Evolutionary conservation across 345 rosid genomes (phyloP).

Genomic region (Brassica nigra): DNA sequence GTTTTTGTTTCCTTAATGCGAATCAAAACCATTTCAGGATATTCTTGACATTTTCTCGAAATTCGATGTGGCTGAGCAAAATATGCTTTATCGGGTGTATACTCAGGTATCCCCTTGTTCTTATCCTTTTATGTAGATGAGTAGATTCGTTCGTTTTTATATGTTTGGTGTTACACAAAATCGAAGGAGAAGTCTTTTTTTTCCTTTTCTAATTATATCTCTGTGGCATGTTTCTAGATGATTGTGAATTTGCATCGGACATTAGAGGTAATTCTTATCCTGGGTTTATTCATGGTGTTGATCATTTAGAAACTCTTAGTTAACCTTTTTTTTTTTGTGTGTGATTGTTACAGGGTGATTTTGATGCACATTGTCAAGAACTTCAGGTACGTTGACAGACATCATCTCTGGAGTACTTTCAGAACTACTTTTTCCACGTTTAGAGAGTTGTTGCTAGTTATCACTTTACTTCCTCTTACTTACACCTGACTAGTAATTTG

Average conservation of each 20-base stretch:
- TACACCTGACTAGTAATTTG: not conserved
- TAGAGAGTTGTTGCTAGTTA: not conserved
- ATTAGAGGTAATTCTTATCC: constrained; percentile 51
- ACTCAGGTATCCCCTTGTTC: constrained; percentile 48
- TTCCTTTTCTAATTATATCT: not conserved
- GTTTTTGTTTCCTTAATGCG: not conserved
- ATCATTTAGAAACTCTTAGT: not conserved
- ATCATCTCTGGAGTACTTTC: not conserved
- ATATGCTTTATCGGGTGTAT: constrained; percentile 51
- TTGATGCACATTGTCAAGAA: constrained; percentile 60
- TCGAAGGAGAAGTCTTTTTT: not conserved
- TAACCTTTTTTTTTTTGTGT: constrained; percentile 2
- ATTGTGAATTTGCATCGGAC: constrained; percentile 65
- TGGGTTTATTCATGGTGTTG: not conserved
- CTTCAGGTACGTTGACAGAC: constrained; percentile 50
- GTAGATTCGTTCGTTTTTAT: not conserved
- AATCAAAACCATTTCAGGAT: constrained; percentile 43
- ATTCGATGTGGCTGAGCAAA: constrained; percentile 54
- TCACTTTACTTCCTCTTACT: not conserved
- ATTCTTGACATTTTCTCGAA: constrained; percentile 51
- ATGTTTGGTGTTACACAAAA: not conserved
- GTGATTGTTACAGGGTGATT: constrained; percentile 56
- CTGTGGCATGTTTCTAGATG: constrained; percentile 52
- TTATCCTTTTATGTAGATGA: not conserved
- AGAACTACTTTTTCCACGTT: not conserved